phyloP scores from a whole-genome alignment of 2,329 filamentous ascomycete genomes.

The Colletotrichum sp. region DNA sequence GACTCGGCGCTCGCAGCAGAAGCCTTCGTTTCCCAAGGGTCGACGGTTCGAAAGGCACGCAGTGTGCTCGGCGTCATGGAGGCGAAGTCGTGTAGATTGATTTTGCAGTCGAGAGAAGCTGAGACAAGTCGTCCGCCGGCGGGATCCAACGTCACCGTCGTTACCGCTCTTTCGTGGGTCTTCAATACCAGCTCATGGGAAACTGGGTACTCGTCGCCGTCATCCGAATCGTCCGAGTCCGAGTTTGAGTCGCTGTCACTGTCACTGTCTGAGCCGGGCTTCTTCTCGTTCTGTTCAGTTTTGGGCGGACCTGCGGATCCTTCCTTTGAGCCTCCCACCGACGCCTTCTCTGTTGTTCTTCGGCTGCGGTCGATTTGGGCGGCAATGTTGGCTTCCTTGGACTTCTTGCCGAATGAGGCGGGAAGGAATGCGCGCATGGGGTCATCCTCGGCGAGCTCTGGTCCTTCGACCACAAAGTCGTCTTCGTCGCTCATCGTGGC shows the following conservation, averaged over 20 bases:
- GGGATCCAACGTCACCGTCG: constrained; percentile 82
- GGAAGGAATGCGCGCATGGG: constrained; percentile 81
- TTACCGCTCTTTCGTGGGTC: constrained; percentile 88
- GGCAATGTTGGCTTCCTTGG: constrained; percentile 73
- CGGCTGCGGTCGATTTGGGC: constrained; percentile 83
- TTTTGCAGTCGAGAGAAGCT: constrained; percentile 87
- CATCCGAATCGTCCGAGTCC: constrained; percentile 67
- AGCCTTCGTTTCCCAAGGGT: constrained; percentile 80
- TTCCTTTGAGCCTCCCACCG: constrained; percentile 30
- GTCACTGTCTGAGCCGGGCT: constrained; percentile 34
- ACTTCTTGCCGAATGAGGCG: constrained; percentile 83
- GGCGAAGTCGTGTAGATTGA: constrained; percentile 94
- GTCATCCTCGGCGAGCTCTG: constrained; percentile 65
- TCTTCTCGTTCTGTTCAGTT: constrained; percentile 26
- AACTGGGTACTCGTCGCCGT: constrained; percentile 87
- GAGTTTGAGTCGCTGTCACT: constrained; percentile 55
- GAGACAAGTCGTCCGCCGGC: constrained; percentile 85
- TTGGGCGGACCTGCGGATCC: constrained; percentile 27
- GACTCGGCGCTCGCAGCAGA: constrained; percentile 76
- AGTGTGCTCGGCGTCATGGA: constrained; percentile 95
- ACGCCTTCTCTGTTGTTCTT: constrained; percentile 54
- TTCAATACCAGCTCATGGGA: constrained; percentile 93
- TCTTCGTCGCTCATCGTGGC: constrained; percentile 61
- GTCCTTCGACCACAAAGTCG: constrained; percentile 61
- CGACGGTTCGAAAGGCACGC: constrained; percentile 89